Conservation (phyloP, 495 filamentous ascomycete species). For the Xylaria scruposa region DNA sequence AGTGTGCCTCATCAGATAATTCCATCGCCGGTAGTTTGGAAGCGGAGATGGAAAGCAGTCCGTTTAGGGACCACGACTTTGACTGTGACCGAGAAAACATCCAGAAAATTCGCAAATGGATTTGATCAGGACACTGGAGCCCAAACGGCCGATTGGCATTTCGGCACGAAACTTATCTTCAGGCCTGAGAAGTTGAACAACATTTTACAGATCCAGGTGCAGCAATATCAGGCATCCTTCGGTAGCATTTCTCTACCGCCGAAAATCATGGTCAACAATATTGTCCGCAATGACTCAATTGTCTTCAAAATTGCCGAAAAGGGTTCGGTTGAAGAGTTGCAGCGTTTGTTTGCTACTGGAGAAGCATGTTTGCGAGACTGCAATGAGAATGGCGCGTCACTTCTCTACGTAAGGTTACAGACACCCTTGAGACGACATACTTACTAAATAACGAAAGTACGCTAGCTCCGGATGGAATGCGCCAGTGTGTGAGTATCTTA, state of each 20-base stretch:
- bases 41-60: not conserved
- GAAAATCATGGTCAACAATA: not conserved
- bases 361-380: slow-evolving; percentile 14
- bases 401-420: not conserved
- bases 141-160: not conserved
- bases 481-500: slow-evolving; percentile 12
- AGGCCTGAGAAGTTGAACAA: not conserved
- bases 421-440: not conserved
- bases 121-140: not conserved
- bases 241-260: not conserved
- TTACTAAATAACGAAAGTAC: slow-evolving; percentile 17
- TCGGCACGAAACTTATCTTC: not conserved
- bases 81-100: not conserved
- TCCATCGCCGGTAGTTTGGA: not conserved
- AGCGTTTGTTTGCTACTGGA: slow-evolving; percentile 13
- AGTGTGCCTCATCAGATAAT: not conserved
- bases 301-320: slow-evolving; percentile 13
- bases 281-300: slow-evolving; percentile 10
- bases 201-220: not conserved
- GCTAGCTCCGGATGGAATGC: slow-evolving; percentile 16
- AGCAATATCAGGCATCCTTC: not conserved
- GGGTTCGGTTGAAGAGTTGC: slow-evolving; percentile 10
- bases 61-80: not conserved
- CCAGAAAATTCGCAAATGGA: not conserved
- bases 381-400: slow-evolving; percentile 18